Evolutionary conservation across 78 protist genomes (phyloP).

Genomic region (Isochrysis galbana): DNA sequence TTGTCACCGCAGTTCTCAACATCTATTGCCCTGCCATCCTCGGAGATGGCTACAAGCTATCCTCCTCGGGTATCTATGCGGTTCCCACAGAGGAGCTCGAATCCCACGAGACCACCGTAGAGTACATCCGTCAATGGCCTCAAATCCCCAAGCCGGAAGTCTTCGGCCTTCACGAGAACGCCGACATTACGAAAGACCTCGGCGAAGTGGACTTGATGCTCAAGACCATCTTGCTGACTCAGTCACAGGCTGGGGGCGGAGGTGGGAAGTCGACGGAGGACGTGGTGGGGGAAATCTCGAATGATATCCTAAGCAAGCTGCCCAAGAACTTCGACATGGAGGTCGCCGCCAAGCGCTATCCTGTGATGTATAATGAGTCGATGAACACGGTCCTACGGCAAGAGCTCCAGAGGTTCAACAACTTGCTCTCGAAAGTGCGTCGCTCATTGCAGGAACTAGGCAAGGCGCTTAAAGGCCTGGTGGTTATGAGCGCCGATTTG

Average conservation of each 20-base stretch:
- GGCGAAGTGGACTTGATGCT: conserved; percentile 43
- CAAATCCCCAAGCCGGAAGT: conserved; percentile 56
- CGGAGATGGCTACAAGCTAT: conserved; percentile 46
- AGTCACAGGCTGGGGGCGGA: conserved; percentile 16
- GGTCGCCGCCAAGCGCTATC: conserved; percentile 50
- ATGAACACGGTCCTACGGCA: conserved; percentile 75
- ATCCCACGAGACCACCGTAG: conserved; percentile 22
- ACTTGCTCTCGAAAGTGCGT: conserved; percentile 30
- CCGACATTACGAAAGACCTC: conserved; percentile 69
- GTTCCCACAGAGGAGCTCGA: neutral
- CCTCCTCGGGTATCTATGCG: conserved; percentile 57
- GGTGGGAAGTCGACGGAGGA: neutral
- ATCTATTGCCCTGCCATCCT: conserved; percentile 27
- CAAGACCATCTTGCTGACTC: conserved; percentile 31
- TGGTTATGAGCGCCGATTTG: conserved; percentile 68
- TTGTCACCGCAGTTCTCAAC: neutral
- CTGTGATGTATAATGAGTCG: conserved; percentile 47
- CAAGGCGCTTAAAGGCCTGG: conserved; percentile 73
- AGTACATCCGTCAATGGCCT: conserved; percentile 41
- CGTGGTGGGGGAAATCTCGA: conserved; percentile 24
- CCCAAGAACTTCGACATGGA: conserved; percentile 62
- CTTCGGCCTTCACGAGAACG: conserved; percentile 80
- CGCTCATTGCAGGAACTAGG: conserved; percentile 35
- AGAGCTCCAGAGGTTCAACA: conserved; percentile 70
- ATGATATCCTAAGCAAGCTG: conserved; percentile 47